Evolutionary conservation across 2,329 filamentous ascomycete species (phyloP).

Genomic region (Pochonia chlamydosporia): DNA sequence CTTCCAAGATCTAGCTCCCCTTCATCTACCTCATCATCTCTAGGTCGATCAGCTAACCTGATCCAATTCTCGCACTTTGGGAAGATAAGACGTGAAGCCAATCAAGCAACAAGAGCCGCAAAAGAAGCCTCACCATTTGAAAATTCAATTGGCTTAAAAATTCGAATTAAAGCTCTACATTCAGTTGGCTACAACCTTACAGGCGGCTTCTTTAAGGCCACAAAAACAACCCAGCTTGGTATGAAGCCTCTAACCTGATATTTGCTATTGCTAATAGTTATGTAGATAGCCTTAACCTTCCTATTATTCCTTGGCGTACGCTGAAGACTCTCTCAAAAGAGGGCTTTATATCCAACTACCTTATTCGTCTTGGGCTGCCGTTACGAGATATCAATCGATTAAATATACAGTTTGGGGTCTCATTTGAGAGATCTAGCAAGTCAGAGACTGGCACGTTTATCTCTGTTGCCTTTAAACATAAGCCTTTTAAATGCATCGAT

Average conservation of each 20-base stretch:
- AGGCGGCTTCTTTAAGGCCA: not conserved
- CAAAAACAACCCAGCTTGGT: not conserved
- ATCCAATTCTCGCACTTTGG: not conserved
- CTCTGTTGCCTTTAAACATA: not conserved
- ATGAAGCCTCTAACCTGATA: not conserved
- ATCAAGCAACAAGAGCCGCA: too few relatives aligned
- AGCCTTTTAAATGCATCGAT: not conserved
- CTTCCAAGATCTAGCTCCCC: not conserved
- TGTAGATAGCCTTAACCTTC: not conserved
- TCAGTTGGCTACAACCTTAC: too few relatives aligned
- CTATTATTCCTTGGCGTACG: not conserved
- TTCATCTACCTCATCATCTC: not conserved
- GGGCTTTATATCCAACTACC: not conserved
- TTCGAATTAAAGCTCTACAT: too few relatives aligned
- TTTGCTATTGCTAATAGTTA: not conserved
- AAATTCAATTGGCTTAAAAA: too few relatives aligned
- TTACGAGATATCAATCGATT: not conserved
- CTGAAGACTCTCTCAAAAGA: not conserved
- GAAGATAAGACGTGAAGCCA: not conserved
- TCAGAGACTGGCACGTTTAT: not conserved
- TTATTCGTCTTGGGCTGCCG: not conserved
- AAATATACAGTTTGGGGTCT: not conserved
- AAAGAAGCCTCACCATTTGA: too few relatives aligned
- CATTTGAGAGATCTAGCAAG: not conserved
- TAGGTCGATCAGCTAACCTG: not conserved